phyloP scores from a whole-genome alignment of 805 yeast genomes.

The Saturnispora zaruensis region DNA sequence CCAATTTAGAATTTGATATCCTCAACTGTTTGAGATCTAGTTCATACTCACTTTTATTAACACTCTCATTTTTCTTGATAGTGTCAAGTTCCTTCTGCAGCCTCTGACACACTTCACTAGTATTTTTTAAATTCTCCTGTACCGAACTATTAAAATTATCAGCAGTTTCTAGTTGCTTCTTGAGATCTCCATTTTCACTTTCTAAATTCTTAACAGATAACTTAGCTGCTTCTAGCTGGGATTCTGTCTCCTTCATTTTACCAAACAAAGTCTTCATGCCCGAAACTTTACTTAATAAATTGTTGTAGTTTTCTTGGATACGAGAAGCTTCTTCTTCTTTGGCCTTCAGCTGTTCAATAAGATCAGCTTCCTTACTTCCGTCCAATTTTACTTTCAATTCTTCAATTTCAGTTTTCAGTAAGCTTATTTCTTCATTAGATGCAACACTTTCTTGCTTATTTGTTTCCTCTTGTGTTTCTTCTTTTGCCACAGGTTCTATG shows the following conservation, averaged over 20 bases:
- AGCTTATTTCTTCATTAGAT: background rate
- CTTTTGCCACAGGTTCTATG: background rate
- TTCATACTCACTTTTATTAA: slow-evolving; percentile 33
- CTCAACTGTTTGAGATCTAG: slow-evolving; percentile 36
- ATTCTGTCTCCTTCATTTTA: slow-evolving; percentile 65
- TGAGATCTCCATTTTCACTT: slow-evolving; percentile 24
- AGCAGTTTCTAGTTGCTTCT: background rate
- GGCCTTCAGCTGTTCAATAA: slow-evolving; percentile 26
- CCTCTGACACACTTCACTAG: slow-evolving; percentile 49
- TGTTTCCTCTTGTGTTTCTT: background rate
- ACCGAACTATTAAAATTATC: slow-evolving; percentile 10
- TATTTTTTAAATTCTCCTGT: slow-evolving; percentile 29
- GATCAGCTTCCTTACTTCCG: background rate
- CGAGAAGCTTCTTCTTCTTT: slow-evolving; percentile 46
- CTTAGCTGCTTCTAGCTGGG: slow-evolving; percentile 37
- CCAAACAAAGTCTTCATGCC: slow-evolving; percentile 66
- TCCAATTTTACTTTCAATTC: background rate
- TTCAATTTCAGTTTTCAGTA: slow-evolving; percentile 7
- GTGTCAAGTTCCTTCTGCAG: slow-evolving; percentile 33
- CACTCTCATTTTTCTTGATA: slow-evolving; percentile 31
- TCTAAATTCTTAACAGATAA: slow-evolving; percentile 28
- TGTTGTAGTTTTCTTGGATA: slow-evolving; percentile 51
- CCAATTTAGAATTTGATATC: slow-evolving; percentile 32
- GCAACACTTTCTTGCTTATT: background rate
- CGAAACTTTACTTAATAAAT: slow-evolving; percentile 51